A percentile compares a stretch with the other conserved stretches of the same genome.
Evolutionary conservation across 164 flowering plant genomes (phyloP).

Genomic region (grape (Vitis vinifera)): ASM3070453v1 NC_081809.1:3430501-3431000

Average conservation of each 20-base stretch:
- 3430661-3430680: slow-evolving; percentile 87
- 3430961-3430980: no score
- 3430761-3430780: slow-evolving; percentile 56
- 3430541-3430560: no score
- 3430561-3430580: no score
- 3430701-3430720: slow-evolving; percentile 66
- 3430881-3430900: slow-evolving; percentile 91
- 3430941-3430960: neutral
- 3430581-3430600: no score
- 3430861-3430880: slow-evolving; percentile 91
- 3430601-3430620: no score
- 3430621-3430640: neutral
- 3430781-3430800: slow-evolving; percentile 91
- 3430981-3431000: no score
- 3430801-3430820: slow-evolving; percentile 94
- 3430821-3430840: slow-evolving; percentile 90
- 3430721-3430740: slow-evolving; percentile 78
- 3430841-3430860: slow-evolving; percentile 72
- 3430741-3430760: slow-evolving; percentile 74
- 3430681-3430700: slow-evolving; percentile 59
- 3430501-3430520: no score
- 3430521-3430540: no score
- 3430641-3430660: slow-evolving; percentile 30
- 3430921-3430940: neutral
- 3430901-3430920: slow-evolving; percentile 60